Evolutionary conservation across 73 alveolate genomes (phyloP).

Genomic region (Loxodes magnus): DNA sequence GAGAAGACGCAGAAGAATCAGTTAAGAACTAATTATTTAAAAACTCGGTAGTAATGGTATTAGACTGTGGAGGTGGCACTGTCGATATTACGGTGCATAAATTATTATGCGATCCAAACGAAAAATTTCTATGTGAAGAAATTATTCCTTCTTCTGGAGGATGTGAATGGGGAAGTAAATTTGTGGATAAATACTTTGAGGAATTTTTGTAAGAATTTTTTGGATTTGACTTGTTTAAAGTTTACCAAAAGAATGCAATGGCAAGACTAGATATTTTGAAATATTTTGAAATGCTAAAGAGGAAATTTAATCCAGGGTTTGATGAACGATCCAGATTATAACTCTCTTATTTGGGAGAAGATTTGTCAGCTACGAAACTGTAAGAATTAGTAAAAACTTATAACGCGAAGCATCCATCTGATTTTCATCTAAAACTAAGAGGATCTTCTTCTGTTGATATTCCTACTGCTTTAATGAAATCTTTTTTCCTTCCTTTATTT

Average conservation of each 20-base stretch:
- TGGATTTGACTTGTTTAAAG: conserved; percentile 68
- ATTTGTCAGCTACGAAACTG: conserved; percentile 61
- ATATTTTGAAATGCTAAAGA: conserved; percentile 90
- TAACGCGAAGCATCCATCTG: conserved; percentile 63
- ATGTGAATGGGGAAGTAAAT: conserved; percentile 98
- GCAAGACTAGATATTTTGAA: conserved; percentile 91
- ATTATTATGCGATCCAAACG: conserved; percentile 86
- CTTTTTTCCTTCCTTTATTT: conserved; percentile 85
- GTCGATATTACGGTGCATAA: conserved; percentile 93
- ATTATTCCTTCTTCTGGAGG: conserved; percentile 95
- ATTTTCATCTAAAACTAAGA: conserved; percentile 67
- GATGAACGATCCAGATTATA: conserved; percentile 85
- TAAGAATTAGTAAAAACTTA: conserved; percentile 69
- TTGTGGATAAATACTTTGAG: conserved; percentile 92
- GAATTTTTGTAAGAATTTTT: conserved; percentile 83
- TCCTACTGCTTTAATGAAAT: conserved; percentile 83
- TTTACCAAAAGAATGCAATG: conserved; percentile 75
- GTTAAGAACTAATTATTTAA: conserved; percentile 73
- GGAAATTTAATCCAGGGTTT: conserved; percentile 84
- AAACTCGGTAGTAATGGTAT: conserved; percentile 81
- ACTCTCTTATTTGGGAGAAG: conserved; percentile 89
- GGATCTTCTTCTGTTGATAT: conserved; percentile 88
- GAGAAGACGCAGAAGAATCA: conserved; percentile 89
- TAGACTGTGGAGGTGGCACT: conserved; percentile 98
- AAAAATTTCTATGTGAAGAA: conserved; percentile 89